phyloP scores from a whole-genome alignment of 805 yeast genomes.

The Debaryomyces hansenii region DNA sequence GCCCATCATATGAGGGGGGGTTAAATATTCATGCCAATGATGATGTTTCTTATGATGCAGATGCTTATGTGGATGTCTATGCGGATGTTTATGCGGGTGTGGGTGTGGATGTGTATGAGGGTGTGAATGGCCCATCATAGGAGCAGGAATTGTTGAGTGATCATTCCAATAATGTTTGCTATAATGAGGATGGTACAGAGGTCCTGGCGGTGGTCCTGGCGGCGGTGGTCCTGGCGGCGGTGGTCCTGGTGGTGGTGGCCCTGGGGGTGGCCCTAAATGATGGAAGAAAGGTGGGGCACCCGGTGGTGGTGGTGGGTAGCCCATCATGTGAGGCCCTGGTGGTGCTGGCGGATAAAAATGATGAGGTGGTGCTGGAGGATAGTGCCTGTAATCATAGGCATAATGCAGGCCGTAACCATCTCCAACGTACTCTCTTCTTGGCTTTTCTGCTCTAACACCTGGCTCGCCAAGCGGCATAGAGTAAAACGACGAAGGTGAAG shows the following conservation, averaged over 20 bases:
- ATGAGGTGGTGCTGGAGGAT: constrained; percentile 7
- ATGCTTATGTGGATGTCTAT: constrained; percentile 6
- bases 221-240: not conserved
- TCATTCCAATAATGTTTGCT: not conserved
- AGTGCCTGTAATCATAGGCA: constrained; percentile 1
- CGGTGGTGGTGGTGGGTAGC: constrained; percentile 2
- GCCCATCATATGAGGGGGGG: too few species aligned
- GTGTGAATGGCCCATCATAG: not conserved
- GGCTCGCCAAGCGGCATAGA: not conserved
- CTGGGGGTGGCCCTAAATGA: constrained; percentile 1
- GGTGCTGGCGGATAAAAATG: not conserved
- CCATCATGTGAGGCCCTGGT: not conserved
- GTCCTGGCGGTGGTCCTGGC: not conserved
- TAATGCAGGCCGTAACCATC: not conserved
- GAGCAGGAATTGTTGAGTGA: not conserved
- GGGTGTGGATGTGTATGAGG: constrained; percentile 6
- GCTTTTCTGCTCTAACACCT: too few species aligned
- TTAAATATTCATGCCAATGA: not conserved
- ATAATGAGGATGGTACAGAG: not conserved
- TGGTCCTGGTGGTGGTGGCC: not conserved
- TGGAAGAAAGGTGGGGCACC: too few species aligned
- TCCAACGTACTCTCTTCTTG: constrained; percentile 3
- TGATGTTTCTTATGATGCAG: constrained; percentile 3
- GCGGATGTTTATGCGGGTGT: constrained; percentile 4
- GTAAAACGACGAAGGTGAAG: constrained; percentile 7